phyloP scores from a whole-genome alignment of 2,329 filamentous ascomycete genomes.

The Chaetothyriales sp. region DNA sequence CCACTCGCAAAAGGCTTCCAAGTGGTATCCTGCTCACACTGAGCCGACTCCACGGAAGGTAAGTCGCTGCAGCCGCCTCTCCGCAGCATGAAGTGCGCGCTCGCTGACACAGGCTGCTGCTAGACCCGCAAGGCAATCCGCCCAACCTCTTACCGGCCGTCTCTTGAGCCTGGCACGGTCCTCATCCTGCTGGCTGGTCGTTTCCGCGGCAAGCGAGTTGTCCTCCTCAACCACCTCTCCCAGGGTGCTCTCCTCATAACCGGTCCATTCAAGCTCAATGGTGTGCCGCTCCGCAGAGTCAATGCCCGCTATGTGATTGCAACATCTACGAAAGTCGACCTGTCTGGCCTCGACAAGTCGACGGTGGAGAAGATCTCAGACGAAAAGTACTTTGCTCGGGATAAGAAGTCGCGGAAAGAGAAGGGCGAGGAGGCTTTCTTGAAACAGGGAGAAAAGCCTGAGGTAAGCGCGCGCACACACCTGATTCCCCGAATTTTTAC shows the following conservation, averaged over 20 bases:
- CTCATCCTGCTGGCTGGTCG: conserved; percentile 98
- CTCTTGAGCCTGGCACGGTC: conserved; percentile 85
- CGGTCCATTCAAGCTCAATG: conserved; percentile 99
- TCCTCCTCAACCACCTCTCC: conserved; percentile 93
- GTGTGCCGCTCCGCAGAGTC: conserved; percentile 79
- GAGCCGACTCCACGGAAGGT: conserved; percentile 84
- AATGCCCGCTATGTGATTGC: conserved; percentile 37
- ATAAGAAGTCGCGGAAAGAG: conserved; percentile 85
- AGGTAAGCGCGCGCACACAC: conserved; percentile 48
- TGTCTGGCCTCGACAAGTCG: conserved; percentile 62
- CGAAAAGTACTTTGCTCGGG: conserved; percentile 88
- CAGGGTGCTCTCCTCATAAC: conserved; percentile 98
- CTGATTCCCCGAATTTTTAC: background rate
- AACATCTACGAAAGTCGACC: conserved; percentile 36
- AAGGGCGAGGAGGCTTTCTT: conserved; percentile 97
- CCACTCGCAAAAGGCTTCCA: conserved; percentile 81
- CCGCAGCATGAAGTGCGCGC: conserved; percentile 7
- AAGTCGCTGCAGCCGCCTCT: conserved; percentile 34
- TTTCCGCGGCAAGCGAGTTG: conserved; percentile 99
- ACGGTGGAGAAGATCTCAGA: conserved; percentile 70
- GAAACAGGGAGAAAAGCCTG: conserved; percentile 94
- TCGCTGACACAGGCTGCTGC: background rate
- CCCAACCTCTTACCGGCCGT: conserved; percentile 70
- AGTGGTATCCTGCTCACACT: conserved; percentile 98
- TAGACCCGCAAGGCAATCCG: conserved; percentile 90